These are phyloP conservation scores for Fusarium chaquense DNA, from an alignment of 2,329 filamentous ascomycete genomes.

Conservation along the genomic window DNA sequence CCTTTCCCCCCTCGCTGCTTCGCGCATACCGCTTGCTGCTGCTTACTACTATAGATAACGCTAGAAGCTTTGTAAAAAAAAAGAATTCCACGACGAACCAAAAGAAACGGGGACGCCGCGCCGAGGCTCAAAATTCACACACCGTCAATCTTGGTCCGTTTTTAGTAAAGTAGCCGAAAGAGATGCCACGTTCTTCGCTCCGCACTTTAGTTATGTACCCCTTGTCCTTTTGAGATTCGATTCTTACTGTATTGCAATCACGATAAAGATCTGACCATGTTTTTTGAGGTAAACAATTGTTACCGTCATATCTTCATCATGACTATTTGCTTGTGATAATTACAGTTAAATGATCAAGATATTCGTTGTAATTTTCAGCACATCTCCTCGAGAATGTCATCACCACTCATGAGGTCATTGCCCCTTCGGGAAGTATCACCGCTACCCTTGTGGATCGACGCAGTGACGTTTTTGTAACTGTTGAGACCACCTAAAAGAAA, in stretches of 20 bases:
- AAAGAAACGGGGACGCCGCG: constrained; percentile 13
- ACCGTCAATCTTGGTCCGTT: not conserved
- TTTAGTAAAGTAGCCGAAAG: constrained; percentile 10
- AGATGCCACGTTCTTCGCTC: not conserved
- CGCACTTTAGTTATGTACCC: not conserved
- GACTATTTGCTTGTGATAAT: not conserved
- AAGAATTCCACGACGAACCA: constrained; percentile 26
- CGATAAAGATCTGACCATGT: constrained; percentile 1
- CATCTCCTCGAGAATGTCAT: not conserved
- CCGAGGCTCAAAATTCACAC: constrained; percentile 4
- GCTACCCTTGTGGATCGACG: constrained; percentile 24
- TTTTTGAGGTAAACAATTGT: not conserved
- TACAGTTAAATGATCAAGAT: not conserved
- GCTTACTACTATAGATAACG: constrained; percentile 4
- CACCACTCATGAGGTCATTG: constrained; percentile 24
- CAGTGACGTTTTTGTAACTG: constrained; percentile 31
- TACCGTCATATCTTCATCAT: too few species aligned
- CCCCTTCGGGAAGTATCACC: constrained; percentile 39
- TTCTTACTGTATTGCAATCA: not conserved
- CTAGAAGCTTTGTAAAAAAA: constrained; percentile 27
- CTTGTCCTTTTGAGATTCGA: not conserved
- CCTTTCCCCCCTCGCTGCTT: not conserved
- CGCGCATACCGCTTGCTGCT: not conserved
- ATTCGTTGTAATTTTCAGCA: too few species aligned
- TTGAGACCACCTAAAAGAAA: not conserved